phyloP scores from a whole-genome alignment of 2,329 filamentous ascomycete genomes.

The Ceratocystis ficicola region DNA sequence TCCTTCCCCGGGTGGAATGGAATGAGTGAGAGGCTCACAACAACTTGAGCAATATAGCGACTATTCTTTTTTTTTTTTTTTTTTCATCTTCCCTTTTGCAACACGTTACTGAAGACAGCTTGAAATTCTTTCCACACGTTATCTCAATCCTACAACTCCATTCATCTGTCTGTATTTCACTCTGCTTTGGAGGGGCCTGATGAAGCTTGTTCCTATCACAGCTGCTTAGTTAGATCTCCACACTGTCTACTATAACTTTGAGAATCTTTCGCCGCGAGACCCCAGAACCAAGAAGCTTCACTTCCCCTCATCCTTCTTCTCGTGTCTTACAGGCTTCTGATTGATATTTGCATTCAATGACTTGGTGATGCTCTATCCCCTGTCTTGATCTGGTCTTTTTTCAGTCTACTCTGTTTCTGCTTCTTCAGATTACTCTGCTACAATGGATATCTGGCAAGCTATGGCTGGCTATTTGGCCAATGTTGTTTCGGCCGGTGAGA shows the following conservation, averaged over 20 bases:
- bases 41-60: not conserved
- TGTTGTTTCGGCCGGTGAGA: conserved; percentile 51
- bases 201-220: not conserved
- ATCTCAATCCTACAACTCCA: not conserved
- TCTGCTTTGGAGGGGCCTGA: not conserved
- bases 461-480: conserved; percentile 91
- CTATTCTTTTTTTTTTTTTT: not conserved
- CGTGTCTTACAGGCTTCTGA: not conserved
- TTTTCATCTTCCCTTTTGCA: not conserved
- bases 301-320: not conserved
- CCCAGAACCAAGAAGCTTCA: not conserved
- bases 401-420: not conserved
- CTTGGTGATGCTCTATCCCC: not conserved
- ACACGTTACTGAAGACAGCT: no score
- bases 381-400: not conserved
- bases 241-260: not conserved
- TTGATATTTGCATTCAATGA: not conserved
- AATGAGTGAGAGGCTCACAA: not conserved
- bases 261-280: not conserved
- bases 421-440: conserved; percentile 25
- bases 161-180: not conserved
- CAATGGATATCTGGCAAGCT: conserved; percentile 88
- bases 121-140: no score
- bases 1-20: not conserved
- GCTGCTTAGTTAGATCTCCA: not conserved